Evolutionary conservation across 495 filamentous ascomycete species (phyloP), one percentile per base, ranked within the genome.

Genomic region (Hyaloscypha bicolor): DNA sequence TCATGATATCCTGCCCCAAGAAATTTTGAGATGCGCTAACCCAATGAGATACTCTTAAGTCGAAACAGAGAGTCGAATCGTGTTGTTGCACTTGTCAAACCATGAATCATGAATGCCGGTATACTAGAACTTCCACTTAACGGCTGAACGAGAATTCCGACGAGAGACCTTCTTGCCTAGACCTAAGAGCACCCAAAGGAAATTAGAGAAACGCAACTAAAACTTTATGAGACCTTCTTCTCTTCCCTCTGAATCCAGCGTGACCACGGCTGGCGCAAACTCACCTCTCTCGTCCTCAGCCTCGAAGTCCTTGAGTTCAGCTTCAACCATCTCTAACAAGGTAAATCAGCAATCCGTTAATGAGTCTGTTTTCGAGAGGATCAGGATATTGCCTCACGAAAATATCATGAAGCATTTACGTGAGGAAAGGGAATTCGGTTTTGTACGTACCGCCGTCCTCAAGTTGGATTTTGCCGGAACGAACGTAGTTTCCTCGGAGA

Each of bases 241-340:
- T 31, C 76, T 74, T n/a, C 83, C 83, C 21, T 76, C 72, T 31
- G 76, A 77, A 59, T 86, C 83, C 70, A 93, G 71, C 60, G 93
- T 87, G 6, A 99, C 92, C 21, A 99, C 77, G 29, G 90, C 82
- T 19, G 94, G 95, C 66, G 91, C 89, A 29, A 37, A 64, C 73
- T 97, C 94, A 21, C 92, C 93, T 65, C 84, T 85, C 77, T 95
- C 92, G 62, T 95, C 92, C 64, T 96, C 91, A 65, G 87, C 91
- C 67, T 94, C 90, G 66, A 89, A 83, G 6, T 88, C 91, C 31
- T 80, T 80, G 67, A 92, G 80, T 67, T 97, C 93, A 73, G 95
- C 83, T 65, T 93, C 88, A 19, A 96, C 88, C 71, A 87, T 79
- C 75, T 94, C 92, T 29, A 16, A 19, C 4, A 4, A 48, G 42